Base-by-base conservation (phyloP, 257 asterid genomes). In the Leptodermis oblonga region DNA sequence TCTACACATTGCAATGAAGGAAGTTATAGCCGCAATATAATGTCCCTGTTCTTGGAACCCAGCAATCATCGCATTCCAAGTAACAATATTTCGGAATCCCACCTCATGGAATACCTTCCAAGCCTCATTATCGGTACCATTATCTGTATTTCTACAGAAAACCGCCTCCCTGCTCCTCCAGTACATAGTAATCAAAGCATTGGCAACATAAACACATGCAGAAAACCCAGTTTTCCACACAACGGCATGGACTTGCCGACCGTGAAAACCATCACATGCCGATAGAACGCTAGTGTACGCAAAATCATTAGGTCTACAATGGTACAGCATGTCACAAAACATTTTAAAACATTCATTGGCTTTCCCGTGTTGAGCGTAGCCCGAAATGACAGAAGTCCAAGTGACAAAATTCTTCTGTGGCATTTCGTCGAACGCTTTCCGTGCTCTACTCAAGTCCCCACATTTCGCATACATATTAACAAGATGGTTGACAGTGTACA, bases 121-220 rank as follows among this genome's bases (percentile, higher is more conserved):
- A 37, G 90, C 92, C 74, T 85, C 95, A 55, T 65, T 61, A 36
- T 73, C 74, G 3, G 37, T 33, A 22, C 33, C 67, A 31, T 17
- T 56, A 28, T 66, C 45, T 30, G 60, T 33, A 48, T 15, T n/a
- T n/a, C n/a, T n/a, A n/a, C n/a, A n/a, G n/a, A n/a, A n/a, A n/a
- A n/a, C n/a, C n/a, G n/a, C n/a, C n/a, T n/a, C 39, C 51, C 79
- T 56, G 31, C 70, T 78, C 66, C 79, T 92, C 77, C 87, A 84
- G 82, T 92, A 92, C 90, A 90, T 85, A 28, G 87, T 80, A 11
- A 90, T 68, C 70, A 92, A 85, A 71, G 92, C 92, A 82, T 92
- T 92, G n/a, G 88, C 88, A 28, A 92, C 97, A 62, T 83, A 90
- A 65, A 86, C 86, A 84, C 92, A 90, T 20, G 82, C 46, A 76